Evolutionary conservation across 495 filamentous ascomycete species (phyloP), one percentile per base, ranked within the genome.

Genomic region (Tuber microsphaerosporum): DNA sequence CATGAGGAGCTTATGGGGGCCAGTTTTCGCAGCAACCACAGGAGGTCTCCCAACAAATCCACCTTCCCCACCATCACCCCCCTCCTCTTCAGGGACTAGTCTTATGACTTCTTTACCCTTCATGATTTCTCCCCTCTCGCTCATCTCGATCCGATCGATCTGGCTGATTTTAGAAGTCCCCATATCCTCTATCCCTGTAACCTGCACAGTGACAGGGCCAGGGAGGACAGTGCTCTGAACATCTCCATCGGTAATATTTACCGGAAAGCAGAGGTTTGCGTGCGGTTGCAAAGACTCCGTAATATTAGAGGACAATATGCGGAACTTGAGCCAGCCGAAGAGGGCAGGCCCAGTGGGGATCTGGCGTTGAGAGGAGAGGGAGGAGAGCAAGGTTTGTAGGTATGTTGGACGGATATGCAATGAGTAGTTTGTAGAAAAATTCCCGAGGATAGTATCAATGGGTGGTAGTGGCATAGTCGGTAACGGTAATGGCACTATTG

Each of bases 161-260:
- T 97, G 92, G 79, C 91, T 90, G 91, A 93, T 94, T 34, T 90
- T 86, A 79, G 90, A 92, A 20, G 87, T 87, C 20, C 89, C 87
- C 61, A 98, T 86, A 80, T 97, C 94, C 80, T 94, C 92, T 26
- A 97, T 87, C 70, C 93, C 93, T 0, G 97, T 83, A 0, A 97
- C 89, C 82, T 99, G 95, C 9, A 95, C 90, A 0, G 90, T 86
- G 10, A 94, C 86, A 31, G 92, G 86, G 0, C 86, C 86, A 0
- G 84, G 51, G 0, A 97, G 84, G 0, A 83, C 84, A 20, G 86
- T 83, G 74, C 92, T 88, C 75, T 87, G 86, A 6, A 88, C 81
- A 4, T 84, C 83, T 0, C 86, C 85, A 76, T 89, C 84, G 73
- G 84, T 84, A 17, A 90, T 83, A 69, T 90, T 85, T 17, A 84